Evolutionary conservation across 202 grass and related monocot species (phyloP), one percentile per base, ranked within the genome.

Genomic region (Dendrocalamus latiflorus): DNA sequence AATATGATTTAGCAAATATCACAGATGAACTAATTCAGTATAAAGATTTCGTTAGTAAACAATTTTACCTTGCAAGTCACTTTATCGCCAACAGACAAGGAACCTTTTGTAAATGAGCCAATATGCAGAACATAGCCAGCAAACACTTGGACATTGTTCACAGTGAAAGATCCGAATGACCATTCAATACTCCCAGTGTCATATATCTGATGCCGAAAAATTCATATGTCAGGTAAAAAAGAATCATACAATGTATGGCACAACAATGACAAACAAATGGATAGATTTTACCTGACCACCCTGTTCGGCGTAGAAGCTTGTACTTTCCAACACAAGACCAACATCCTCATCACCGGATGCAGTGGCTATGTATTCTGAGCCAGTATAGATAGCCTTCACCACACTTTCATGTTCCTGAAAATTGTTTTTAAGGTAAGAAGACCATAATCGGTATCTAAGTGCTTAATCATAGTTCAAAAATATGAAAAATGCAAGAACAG

Each of bases 241-340:
- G 18, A 41, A 14, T 70, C 20, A 64, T 44, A 36, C 15, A 51
- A 88, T 62, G 50, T 18, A 63, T 26, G 44, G 11, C 6, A 21
- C 33, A 63, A 71, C 17, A 34, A 20, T 53, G 33, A 66, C 12
- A 39, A 48, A 58, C 6, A 88, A 84, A 54, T 18, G 16, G 17
- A 63, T 45, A 38, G 11, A 50, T 72, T 20, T 83, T 95, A 99
- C 93, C 96, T 99, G 93, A 58, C 96, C 96, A 80, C 96, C 96
- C 87, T 99, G 96, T 76, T 99, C 96, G 5, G 96, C 93, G 80
- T 99, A 99, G 69, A 99, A 99, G 47, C 96, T 99, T 83, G 93
- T 99, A 80, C 93, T 95, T 89, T 94, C 93, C 83, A 99, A 84
- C 76, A 99, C 87, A 84, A 99, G 84, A 69, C 96, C 91, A 39